Percentiles rank a stretch among this genome's conserved stretches.
phyloP scores from a whole-genome alignment of 768 basidiomycete species.

The Amanita phalloides region DNA sequence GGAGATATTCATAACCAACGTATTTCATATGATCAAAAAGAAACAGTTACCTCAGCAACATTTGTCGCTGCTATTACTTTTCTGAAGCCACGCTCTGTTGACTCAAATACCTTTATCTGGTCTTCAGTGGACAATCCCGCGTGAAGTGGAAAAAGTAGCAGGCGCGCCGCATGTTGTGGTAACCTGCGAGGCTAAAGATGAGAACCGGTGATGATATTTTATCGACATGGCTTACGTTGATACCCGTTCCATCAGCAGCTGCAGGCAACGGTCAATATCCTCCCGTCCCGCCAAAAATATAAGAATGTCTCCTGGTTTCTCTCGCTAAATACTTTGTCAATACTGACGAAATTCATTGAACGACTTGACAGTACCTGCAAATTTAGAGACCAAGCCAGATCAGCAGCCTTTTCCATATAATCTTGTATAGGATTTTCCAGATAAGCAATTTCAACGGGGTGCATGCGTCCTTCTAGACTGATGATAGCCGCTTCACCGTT shows the following conservation, averaged over 20 bases:
- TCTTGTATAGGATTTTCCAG: slow-evolving; percentile 67
- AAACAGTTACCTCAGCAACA: slow-evolving; percentile 69
- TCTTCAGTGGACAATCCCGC: slow-evolving; percentile 84
- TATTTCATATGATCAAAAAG: not conserved
- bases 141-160: slow-evolving; percentile 71
- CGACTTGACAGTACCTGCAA: slow-evolving; percentile 41
- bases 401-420: slow-evolving; percentile 74
- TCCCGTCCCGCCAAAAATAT: slow-evolving; percentile 94
- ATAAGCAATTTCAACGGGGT: slow-evolving; percentile 91
- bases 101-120: slow-evolving; percentile 78
- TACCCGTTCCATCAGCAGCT: slow-evolving; percentile 68
- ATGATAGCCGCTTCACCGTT: slow-evolving; percentile 73
- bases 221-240: slow-evolving; percentile 38
- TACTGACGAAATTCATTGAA: not conserved
- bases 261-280: slow-evolving; percentile 86
- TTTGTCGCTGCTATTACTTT: slow-evolving; percentile 94
- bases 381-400: slow-evolving; percentile 77
- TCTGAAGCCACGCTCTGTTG: slow-evolving; percentile 60
- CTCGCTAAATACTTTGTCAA: slow-evolving; percentile 29
- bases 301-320: slow-evolving; percentile 79
- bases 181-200: slow-evolving; percentile 22
- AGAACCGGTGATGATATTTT: slow-evolving; percentile 2
- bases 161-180: slow-evolving; percentile 40
- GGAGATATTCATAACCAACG: not conserved
- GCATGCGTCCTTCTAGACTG: slow-evolving; percentile 89